These are phyloP conservation scores for Talinum fruticosum DNA, from an alignment of 148 eudicot species.

Conservation along the genomic window DNA sequence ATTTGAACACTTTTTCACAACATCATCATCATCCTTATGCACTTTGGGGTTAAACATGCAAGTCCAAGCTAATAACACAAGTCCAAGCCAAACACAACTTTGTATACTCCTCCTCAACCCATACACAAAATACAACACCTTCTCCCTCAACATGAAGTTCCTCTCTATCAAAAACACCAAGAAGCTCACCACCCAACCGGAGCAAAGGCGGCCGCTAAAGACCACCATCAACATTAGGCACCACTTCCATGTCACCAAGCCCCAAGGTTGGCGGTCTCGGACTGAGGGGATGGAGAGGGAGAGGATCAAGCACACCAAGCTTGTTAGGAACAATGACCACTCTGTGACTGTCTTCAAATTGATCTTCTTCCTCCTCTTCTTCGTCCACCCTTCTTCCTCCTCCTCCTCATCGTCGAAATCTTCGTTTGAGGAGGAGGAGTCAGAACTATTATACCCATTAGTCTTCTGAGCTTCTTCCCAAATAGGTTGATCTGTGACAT, in stretches of 20 bases:
- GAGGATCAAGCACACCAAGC: conserved; percentile 36
- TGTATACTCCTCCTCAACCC: conserved; percentile 55
- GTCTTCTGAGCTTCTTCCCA: conserved; percentile 13
- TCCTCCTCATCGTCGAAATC: conserved; percentile 14
- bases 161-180: conserved; percentile 49
- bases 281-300: conserved; percentile 33
- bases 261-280: conserved; percentile 25
- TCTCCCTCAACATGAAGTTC: conserved; percentile 67
- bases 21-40: conserved; percentile 35
- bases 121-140: conserved; percentile 62
- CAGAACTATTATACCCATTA: neutral
- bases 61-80: conserved; percentile 59
- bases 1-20: conserved; percentile 40
- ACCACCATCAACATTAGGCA: conserved; percentile 57
- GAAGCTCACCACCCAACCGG: conserved; percentile 50
- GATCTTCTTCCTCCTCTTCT: conserved; percentile 33
- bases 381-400: conserved; percentile 3
- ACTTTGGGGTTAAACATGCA: conserved; percentile 43
- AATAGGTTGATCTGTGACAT: conserved; percentile 7
- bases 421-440: conserved; percentile 9
- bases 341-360: conserved; percentile 34
- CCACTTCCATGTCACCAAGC: conserved; percentile 59
- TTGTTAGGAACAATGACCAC: conserved; percentile 42
- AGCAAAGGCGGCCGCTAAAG: conserved; percentile 59
- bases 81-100: conserved; percentile 62